Conservation (phyloP, 306 rosid genomes). For the Oemleria cerasiformis region DNA sequence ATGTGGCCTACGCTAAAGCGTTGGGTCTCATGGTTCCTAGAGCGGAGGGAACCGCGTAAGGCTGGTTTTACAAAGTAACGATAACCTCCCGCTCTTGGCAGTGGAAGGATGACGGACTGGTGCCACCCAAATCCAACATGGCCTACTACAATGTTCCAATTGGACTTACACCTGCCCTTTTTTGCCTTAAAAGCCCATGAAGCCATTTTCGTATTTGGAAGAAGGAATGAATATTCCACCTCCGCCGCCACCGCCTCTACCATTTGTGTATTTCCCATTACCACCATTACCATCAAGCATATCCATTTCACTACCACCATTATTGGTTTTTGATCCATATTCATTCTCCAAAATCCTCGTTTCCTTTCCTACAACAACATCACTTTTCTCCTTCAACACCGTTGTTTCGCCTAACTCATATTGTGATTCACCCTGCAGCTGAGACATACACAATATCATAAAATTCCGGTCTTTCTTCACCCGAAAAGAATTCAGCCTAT, state of each 20-base stretch:
- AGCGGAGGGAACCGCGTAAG: too few species aligned
- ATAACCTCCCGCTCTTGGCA: too few species aligned
- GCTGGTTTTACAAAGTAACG: too few species aligned
- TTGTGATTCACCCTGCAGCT: constrained; percentile 40
- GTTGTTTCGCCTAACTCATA: constrained; percentile 32
- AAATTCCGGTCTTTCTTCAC: constrained; percentile 31
- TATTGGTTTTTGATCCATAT: constrained; percentile 22
- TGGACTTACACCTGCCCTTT: too few species aligned
- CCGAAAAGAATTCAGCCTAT: constrained; percentile 13
- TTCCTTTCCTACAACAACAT: constrained; percentile 29
- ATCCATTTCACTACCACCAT: constrained; percentile 30
- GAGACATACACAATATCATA: constrained; percentile 37
- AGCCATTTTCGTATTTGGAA: too few species aligned
- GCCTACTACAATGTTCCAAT: too few species aligned
- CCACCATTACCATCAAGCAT: constrained; percentile 28
- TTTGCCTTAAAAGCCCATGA: too few species aligned
- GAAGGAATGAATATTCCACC: too few species aligned
- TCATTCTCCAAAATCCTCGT: constrained; percentile 28
- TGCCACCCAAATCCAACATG: too few species aligned
- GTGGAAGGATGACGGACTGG: too few species aligned
- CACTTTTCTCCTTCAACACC: constrained; percentile 36
- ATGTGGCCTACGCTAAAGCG: too few species aligned
- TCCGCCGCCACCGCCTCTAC: constrained; percentile 23
- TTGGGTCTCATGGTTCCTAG: too few species aligned
- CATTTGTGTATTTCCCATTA: constrained; percentile 18